Base-by-base conservation (phyloP, 2,329 filamentous ascomycete genomes). In the Aspergillus luchuensis region DNA sequence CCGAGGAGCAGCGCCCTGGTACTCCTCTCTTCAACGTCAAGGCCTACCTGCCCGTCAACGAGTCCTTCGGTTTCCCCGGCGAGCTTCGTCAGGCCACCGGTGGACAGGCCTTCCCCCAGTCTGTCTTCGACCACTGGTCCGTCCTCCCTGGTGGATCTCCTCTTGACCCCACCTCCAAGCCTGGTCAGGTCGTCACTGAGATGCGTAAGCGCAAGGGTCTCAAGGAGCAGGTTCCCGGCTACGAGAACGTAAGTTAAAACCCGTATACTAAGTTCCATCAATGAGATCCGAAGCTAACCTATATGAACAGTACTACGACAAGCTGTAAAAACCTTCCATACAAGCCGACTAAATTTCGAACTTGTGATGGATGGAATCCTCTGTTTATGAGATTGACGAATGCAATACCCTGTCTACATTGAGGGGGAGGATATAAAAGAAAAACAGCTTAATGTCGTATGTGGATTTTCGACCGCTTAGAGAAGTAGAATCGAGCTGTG, bases 191-290 rank as follows among this genome's bases (percentile, higher is more conserved):
- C 74, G 92, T 98, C 73, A 83, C 85, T 78, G 87, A 89, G 62
- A 96, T 96, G 90, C 92, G 95, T 79, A 97, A 97, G 89, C 91
- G 94, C 84, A 99, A 99, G 92, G 95, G 94, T 92, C 85, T 99
- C 87, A 99, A 99, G 92, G 84, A 90, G 77, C 87, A 92, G 75
- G 91, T 97, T 79, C 94, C 95, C 74, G 91, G 90, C 79, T 89
- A 92, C 84, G 91, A 92, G 79, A 96, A 97, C 87, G 92, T 95
- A 88, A 92, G 91, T 91, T 67, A 60, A 61, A 38, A 10, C 21
- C 41, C 21, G 19, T 8, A 8, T 43, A 8, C 6, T 15, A 41
- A 17, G 30, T 11, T 43, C 1, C 5, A 13, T 38, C 28, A 47
- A 39, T 5, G 36, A 25, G 45, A 8, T 23, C 7, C 0, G 19